phyloP scores from a whole-genome alignment of 2,329 filamentous ascomycete species.

The Penicillium vulpinum region DNA sequence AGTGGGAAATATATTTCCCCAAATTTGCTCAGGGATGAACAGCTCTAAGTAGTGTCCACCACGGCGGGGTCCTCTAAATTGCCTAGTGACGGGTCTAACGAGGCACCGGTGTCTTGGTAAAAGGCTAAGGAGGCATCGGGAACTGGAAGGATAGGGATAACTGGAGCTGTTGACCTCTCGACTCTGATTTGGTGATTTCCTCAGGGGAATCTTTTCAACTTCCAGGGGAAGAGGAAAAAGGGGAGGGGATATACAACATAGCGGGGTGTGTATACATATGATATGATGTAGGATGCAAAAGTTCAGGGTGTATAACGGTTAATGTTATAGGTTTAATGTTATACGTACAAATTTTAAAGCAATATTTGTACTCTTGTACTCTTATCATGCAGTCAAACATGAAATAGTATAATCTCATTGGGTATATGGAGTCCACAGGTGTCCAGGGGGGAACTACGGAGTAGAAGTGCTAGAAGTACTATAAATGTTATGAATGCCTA shows the following conservation, averaged over 20 bases:
- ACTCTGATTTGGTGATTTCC: constrained; percentile 5
- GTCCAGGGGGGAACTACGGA: not conserved
- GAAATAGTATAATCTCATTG: not conserved
- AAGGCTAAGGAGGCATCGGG: not conserved
- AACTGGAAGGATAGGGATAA: constrained; percentile 5
- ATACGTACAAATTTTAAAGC: not conserved
- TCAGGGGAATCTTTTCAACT: not conserved
- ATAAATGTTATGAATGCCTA: not conserved
- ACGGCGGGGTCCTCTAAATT: constrained; percentile 10
- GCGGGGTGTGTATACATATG: too few relatives aligned
- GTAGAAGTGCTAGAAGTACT: not conserved
- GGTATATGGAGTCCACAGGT: constrained; percentile 2
- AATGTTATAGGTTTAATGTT: too few relatives aligned
- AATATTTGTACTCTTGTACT: too few relatives aligned
- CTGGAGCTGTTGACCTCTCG: not conserved
- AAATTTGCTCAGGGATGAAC: constrained; percentile 3
- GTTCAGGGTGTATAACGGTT: too few relatives aligned
- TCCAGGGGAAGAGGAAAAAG: not conserved
- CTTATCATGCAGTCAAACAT: not conserved
- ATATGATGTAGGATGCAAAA: not conserved
- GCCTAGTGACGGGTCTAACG: constrained; percentile 5
- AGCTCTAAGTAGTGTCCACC: constrained; percentile 4
- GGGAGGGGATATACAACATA: not conserved
- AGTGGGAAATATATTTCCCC: not conserved
- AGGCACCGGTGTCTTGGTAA: constrained; percentile 4